Evolutionary conservation across 306 rosid genomes (phyloP).

Genomic region (Vigna angularis): DNA sequence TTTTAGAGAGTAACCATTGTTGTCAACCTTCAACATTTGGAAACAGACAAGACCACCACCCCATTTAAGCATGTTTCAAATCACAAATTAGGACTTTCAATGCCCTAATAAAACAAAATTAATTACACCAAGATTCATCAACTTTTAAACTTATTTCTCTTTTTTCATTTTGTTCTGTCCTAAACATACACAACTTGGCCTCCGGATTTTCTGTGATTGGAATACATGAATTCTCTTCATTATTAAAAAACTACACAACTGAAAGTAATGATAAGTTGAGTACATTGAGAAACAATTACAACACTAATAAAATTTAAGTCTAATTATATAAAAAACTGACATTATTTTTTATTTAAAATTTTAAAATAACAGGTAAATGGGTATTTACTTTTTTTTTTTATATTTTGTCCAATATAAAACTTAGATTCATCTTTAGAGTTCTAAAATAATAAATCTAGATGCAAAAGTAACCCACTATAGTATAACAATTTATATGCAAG

Average conservation of each 20-base stretch:
- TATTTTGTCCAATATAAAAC: no score
- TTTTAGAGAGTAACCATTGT: slow-evolving; percentile 26
- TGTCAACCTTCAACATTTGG: slow-evolving; percentile 32
- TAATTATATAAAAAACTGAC: no score
- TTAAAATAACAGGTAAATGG: no score
- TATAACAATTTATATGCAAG: no score
- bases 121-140: slow-evolving; percentile 27
- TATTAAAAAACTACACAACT: not conserved
- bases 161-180: not conserved
- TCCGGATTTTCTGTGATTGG: not conserved
- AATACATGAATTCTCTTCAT: not conserved
- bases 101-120: slow-evolving; percentile 22
- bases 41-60: slow-evolving; percentile 28
- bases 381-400: no score
- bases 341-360: no score
- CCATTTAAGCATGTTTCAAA: slow-evolving; percentile 25
- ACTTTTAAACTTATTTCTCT: not conserved
- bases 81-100: slow-evolving; percentile 17
- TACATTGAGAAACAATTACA: no score
- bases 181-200: not conserved
- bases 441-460: no score
- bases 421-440: no score
- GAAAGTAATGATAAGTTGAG: no score
- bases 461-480: no score
- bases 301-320: no score